Evolutionary conservation across 495 filamentous ascomycete species (phyloP).

Genomic region (Astrocystis sublimbata): DNA sequence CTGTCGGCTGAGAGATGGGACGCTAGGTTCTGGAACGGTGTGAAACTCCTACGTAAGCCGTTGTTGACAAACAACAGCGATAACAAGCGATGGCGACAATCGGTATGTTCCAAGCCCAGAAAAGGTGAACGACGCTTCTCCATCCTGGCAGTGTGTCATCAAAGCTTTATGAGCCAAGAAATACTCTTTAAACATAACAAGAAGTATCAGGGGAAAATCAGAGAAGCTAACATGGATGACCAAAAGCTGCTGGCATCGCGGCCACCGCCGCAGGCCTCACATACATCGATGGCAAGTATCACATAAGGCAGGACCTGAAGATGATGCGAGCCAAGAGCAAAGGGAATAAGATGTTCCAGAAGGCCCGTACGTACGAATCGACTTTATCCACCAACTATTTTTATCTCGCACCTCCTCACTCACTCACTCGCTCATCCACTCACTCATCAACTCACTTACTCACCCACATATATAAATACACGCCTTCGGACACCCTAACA

Average conservation of each 20-base stretch:
- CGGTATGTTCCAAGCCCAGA: slow-evolving; percentile 22
- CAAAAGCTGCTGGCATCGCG: slow-evolving; percentile 58
- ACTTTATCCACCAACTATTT: background rate
- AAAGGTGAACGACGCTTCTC: background rate
- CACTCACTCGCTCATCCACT: too few relatives aligned
- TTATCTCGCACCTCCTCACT: background rate
- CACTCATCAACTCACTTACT: background rate
- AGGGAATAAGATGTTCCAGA: slow-evolving; percentile 40
- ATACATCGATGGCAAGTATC: slow-evolving; percentile 72
- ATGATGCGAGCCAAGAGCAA: slow-evolving; percentile 34
- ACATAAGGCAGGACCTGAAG: slow-evolving; percentile 61
- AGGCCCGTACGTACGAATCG: slow-evolving; percentile 25
- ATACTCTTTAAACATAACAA: background rate
- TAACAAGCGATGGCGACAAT: slow-evolving; percentile 29
- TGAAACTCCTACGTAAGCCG: background rate
- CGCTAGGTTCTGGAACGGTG: background rate
- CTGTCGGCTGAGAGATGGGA: background rate
- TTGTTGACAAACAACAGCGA: background rate
- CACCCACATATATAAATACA: background rate
- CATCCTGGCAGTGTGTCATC: background rate
- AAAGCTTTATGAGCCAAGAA: background rate
- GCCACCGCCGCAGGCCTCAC: slow-evolving; percentile 52
- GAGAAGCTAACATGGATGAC: slow-evolving; percentile 11
- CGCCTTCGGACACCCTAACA: background rate
- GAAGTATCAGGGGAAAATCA: background rate